These are phyloP conservation scores for Cicer pinnatifidum DNA, from an alignment of 306 rosid species.

Conservation along the genomic window DNA sequence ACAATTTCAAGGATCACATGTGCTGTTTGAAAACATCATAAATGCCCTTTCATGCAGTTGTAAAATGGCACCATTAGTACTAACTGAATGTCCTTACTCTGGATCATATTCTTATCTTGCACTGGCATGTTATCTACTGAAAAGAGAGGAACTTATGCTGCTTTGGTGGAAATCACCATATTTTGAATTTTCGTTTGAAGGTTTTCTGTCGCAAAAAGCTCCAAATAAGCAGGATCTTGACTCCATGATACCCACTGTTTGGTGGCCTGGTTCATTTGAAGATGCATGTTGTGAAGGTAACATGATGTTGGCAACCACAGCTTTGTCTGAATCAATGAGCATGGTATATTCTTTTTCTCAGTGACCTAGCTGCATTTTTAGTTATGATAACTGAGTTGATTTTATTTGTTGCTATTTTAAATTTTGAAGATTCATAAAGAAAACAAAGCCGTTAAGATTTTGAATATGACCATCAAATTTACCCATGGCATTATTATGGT, in stretches of 20 bases:
- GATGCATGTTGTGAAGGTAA: conserved; percentile 71
- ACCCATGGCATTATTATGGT: conserved; percentile 22
- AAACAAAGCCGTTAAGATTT: conserved; percentile 22
- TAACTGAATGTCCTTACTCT: conserved; percentile 81
- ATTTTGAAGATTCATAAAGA: conserved; percentile 36
- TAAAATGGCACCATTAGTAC: conserved; percentile 64
- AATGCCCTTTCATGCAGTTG: conserved; percentile 78
- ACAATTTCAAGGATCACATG: conserved; percentile 69
- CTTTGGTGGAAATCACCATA: conserved; percentile 94
- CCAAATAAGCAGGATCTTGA: conserved; percentile 95
- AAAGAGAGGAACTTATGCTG: conserved; percentile 85
- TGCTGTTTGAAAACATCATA: conserved; percentile 74
- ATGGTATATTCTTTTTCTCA: conserved; percentile 58
- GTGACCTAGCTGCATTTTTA: conserved; percentile 39
- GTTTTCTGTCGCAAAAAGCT: conserved; percentile 81
- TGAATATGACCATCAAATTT: conserved; percentile 4
- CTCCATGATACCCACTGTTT: conserved; percentile 86
- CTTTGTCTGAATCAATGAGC: conserved; percentile 80
- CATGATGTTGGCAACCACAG: conserved; percentile 83
- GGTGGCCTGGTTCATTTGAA: conserved; percentile 97
- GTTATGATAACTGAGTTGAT: conserved; percentile 23
- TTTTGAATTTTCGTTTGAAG: conserved; percentile 88
- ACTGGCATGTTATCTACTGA: conserved; percentile 74
- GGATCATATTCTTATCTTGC: conserved; percentile 95
- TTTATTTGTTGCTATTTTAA: not conserved